These are phyloP conservation scores for Coemansia pectinata DNA, from an alignment of 192 early-diverging fungal genomes.

Conservation along the genomic window DNA sequence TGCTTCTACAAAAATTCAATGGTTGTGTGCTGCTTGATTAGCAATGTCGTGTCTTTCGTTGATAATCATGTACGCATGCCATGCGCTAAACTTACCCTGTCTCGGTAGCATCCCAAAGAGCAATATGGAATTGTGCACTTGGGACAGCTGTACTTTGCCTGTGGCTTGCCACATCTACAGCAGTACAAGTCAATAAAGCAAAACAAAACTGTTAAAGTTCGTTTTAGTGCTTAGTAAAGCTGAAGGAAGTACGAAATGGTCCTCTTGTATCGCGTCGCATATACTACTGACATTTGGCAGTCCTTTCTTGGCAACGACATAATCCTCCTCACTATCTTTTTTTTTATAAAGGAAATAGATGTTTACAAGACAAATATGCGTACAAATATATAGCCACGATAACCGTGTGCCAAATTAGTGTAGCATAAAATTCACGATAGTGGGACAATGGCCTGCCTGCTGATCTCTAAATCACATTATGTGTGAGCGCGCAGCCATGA, in stretches of 20 bases:
- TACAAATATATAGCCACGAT: not conserved
- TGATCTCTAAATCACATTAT: not conserved
- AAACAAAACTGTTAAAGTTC: not conserved
- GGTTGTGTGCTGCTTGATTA: not conserved
- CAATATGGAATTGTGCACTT: conserved; percentile 43
- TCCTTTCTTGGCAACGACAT: conserved; percentile 8
- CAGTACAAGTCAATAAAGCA: not conserved
- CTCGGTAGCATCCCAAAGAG: conserved; percentile 47
- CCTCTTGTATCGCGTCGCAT: not conserved
- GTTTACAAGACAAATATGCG: not conserved
- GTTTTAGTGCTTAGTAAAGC: not conserved
- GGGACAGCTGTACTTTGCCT: conserved; percentile 52
- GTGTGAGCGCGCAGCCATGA: not conserved
- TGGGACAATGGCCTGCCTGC: not conserved
- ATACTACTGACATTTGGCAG: conserved; percentile 6
- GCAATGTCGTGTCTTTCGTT: not conserved
- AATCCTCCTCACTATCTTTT: not conserved
- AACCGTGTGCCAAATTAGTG: not conserved
- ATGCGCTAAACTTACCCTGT: conserved; percentile 21
- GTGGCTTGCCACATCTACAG: conserved; percentile 38
- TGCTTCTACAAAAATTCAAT: conserved; percentile 20
- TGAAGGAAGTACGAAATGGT: not conserved
- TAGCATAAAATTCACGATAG: not conserved
- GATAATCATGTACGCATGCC: too few relatives aligned
- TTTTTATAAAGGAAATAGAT: not conserved